Conservation (phyloP, 768 basidiomycete genomes). For the Lanmaoa rubissima region DNA sequence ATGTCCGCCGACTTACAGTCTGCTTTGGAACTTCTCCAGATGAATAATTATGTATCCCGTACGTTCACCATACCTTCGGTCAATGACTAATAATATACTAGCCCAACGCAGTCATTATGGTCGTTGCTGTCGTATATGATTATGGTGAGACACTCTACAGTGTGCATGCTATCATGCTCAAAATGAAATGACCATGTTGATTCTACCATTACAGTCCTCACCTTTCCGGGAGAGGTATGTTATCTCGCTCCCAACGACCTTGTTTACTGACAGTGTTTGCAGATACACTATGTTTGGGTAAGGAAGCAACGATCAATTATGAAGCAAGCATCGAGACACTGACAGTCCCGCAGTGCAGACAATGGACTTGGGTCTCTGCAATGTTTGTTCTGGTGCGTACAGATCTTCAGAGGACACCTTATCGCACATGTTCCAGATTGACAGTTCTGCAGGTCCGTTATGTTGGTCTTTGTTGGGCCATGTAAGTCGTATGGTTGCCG, state of each 20-base stretch:
- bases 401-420: not conserved
- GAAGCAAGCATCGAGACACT: not conserved
- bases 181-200: not conserved
- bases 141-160: not conserved
- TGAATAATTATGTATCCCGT: not conserved
- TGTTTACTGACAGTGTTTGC: not conserved
- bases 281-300: slow-evolving; percentile 19
- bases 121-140: slow-evolving; percentile 1
- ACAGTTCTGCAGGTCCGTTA: not conserved
- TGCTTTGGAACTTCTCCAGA: not conserved
- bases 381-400: slow-evolving; percentile 7
- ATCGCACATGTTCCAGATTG: not conserved
- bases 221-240: not conserved
- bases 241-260: not conserved
- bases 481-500: not conserved
- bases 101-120: not conserved
- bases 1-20: not conserved
- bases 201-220: not conserved
- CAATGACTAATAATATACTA: not conserved
- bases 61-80: not conserved
- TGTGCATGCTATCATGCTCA: too few relatives aligned
- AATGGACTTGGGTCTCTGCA: slow-evolving; percentile 11
- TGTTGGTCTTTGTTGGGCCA: not conserved
- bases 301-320: not conserved
- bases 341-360: not conserved